Percentiles rank a stretch among this genome's conserved stretches.
These are phyloP conservation scores for Areca catechu DNA, from an alignment of 176 grass and related monocot genomes.

Conservation along the genomic window DNA sequence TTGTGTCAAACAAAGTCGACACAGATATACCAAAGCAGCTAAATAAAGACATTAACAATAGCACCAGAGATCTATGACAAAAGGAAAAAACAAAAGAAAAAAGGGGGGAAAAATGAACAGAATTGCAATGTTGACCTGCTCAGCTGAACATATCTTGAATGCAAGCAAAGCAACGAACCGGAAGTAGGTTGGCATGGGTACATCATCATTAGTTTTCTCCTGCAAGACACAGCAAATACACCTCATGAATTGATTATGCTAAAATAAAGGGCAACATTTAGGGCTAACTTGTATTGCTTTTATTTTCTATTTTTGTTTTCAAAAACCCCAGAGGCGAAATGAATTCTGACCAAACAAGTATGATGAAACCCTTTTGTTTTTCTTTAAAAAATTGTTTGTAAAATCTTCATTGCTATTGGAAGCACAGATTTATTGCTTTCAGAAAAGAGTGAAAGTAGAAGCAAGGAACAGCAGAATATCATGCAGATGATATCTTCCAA, in stretches of 20 bases:
- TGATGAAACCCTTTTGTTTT: too few species aligned
- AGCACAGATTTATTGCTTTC: too few species aligned
- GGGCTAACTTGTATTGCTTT: slow-evolving; percentile 2
- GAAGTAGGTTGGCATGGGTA: slow-evolving; percentile 95
- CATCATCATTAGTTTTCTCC: slow-evolving; percentile 83
- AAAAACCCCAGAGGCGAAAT: too few species aligned
- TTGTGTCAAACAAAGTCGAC: too few species aligned
- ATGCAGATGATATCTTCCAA: too few species aligned
- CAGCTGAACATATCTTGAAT: slow-evolving; percentile 92
- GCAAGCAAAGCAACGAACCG: slow-evolving; percentile 82
- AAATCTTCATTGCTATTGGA: too few species aligned
- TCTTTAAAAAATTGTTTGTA: too few species aligned
- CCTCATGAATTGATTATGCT: slow-evolving; percentile 17
- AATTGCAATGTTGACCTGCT: slow-evolving; percentile 38
- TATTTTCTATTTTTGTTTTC: background rate
- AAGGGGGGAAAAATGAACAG: background rate
- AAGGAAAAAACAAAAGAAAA: background rate
- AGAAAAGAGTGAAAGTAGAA: too few species aligned
- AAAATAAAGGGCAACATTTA: slow-evolving; percentile 3
- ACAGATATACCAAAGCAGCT: too few species aligned
- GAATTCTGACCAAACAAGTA: too few species aligned
- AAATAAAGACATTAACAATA: too few species aligned
- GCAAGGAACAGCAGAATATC: too few species aligned
- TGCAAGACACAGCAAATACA: slow-evolving; percentile 33
- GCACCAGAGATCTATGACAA: background rate